Evolutionary conservation across 176 grass and related monocot genomes (phyloP).

Genomic region (Juncus effusus): DNA sequence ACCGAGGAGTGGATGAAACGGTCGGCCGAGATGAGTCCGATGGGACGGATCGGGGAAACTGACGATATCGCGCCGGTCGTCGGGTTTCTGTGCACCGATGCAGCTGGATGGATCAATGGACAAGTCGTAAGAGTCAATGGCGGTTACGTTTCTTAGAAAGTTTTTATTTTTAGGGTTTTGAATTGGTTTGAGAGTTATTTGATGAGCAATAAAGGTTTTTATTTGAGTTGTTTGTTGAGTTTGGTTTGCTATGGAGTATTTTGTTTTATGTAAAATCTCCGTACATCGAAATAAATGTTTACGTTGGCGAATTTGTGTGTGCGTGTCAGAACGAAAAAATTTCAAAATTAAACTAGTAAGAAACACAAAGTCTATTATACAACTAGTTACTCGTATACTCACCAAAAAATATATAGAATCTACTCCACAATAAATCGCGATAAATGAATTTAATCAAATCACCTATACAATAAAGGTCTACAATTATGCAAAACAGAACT

Average conservation of each 20-base stretch:
- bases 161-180: too few species aligned
- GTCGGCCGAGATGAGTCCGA: background rate
- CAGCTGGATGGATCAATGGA: constrained; percentile 34
- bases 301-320: background rate
- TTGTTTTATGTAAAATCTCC: too few species aligned
- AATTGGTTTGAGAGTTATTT: too few species aligned
- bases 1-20: constrained; percentile 23
- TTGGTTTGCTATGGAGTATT: too few species aligned
- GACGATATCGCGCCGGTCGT: constrained; percentile 36
- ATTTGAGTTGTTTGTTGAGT: too few species aligned
- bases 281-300: background rate
- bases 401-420: too few species aligned
- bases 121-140: constrained; percentile 39
- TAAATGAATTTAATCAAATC: constrained; percentile 23
- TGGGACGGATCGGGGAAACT: constrained; percentile 32
- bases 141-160: constrained; percentile 10
- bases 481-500: constrained; percentile 19
- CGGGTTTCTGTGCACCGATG: constrained; percentile 35
- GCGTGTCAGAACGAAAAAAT: background rate
- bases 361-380: too few species aligned
- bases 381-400: too few species aligned
- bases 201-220: too few species aligned
- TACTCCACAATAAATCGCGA: constrained; percentile 16
- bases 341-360: background rate
- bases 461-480: constrained; percentile 23